phyloP scores from a whole-genome alignment of 75 land plant genomes.

The Cupressus sempervirens region DNA sequence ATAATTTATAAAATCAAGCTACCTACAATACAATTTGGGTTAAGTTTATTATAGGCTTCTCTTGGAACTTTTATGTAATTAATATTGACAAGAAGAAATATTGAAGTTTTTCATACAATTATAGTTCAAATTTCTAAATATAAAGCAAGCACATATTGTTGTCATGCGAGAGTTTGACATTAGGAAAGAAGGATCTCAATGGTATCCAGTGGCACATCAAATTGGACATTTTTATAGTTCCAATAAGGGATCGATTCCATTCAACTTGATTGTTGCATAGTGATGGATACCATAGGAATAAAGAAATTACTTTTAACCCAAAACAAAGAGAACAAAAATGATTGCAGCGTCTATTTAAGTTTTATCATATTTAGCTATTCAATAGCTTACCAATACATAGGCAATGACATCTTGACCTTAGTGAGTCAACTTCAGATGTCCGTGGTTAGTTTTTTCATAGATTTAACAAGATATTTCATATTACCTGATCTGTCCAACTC shows the following conservation, averaged over 20 bases:
- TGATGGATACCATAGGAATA: background rate
- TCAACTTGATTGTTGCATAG: background rate
- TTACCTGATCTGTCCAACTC: no score
- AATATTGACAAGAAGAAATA: background rate
- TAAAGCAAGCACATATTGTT: background rate
- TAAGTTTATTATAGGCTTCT: background rate
- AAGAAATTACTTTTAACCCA: background rate
- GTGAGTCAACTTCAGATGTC: no score
- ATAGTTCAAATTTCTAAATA: background rate
- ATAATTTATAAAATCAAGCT: slow-evolving; percentile 2
- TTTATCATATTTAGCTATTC: background rate
- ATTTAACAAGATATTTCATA: no score
- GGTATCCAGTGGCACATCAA: background rate
- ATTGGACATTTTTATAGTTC: background rate
- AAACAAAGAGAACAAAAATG: background rate
- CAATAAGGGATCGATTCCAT: background rate
- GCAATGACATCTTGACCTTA: slow-evolving; percentile 76
- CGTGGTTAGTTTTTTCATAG: no score
- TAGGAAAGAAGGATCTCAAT: background rate
- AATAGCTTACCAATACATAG: slow-evolving; percentile 62
- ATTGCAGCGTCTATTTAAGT: background rate
- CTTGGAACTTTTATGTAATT: background rate
- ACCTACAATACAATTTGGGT: background rate
- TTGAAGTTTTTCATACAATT: background rate
- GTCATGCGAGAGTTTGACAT: background rate